phyloP scores from a whole-genome alignment of 176 grass and related monocot species.

The Tillandsia leiboldiana region DNA sequence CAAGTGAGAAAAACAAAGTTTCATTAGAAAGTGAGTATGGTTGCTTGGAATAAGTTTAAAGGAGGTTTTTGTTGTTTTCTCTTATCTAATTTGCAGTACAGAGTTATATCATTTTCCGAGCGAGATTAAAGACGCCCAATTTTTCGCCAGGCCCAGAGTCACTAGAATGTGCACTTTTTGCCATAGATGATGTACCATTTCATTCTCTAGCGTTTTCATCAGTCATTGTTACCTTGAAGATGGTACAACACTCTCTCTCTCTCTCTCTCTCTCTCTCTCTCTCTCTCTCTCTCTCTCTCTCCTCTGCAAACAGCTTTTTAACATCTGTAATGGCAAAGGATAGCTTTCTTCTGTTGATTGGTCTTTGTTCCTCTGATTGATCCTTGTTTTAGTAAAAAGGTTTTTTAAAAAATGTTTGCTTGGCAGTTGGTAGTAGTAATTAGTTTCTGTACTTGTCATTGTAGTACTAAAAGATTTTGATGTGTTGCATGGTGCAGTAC shows the following conservation, averaged over 20 bases:
- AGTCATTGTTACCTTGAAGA: slow-evolving; percentile 86
- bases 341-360: no score
- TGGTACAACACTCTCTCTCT: slow-evolving; percentile 31
- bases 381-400: neutral
- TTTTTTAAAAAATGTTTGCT: no score
- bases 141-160: slow-evolving; percentile 89
- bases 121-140: slow-evolving; percentile 58
- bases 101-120: slow-evolving; percentile 99
- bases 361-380: neutral
- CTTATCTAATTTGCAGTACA: slow-evolving; percentile 83
- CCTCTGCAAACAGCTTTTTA: no score
- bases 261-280: no score
- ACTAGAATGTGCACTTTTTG: slow-evolving; percentile 73
- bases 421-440: no score
- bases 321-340: no score
- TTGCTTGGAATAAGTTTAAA: slow-evolving; percentile 16
- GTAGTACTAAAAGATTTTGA: slow-evolving; percentile 6
- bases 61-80: slow-evolving; percentile 38
- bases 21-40: slow-evolving; percentile 1
- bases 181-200: slow-evolving; percentile 90
- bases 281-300: no score
- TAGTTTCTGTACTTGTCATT: neutral
- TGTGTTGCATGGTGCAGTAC: slow-evolving; percentile 40
- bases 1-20: slow-evolving; percentile 63
- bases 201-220: slow-evolving; percentile 98